phyloP scores from a whole-genome alignment of 2,329 filamentous ascomycete genomes.

The Monosporascus ibericus region DNA sequence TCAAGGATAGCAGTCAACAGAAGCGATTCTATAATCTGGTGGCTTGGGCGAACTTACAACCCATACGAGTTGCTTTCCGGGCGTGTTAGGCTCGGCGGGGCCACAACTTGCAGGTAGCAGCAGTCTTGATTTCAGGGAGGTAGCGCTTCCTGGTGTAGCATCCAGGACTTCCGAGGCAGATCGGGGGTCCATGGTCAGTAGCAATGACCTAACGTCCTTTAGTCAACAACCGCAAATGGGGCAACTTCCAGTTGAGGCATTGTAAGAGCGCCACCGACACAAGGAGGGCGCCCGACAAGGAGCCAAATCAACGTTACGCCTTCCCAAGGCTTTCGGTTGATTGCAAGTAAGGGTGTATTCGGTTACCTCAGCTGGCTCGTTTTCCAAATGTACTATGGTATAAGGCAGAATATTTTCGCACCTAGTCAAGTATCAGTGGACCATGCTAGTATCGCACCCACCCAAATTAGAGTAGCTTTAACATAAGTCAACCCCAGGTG shows the following conservation, averaged over 20 bases:
- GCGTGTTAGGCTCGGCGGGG: constrained; percentile 66
- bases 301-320: no score
- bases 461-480: no score
- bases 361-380: no score
- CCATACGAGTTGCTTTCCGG: constrained; percentile 76
- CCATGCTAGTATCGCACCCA: no score
- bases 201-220: no score
- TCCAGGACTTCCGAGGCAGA: constrained; percentile 18
- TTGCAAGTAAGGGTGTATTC: no score
- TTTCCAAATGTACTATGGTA: no score
- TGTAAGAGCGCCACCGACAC: background rate
- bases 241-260: background rate
- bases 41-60: constrained; percentile 52
- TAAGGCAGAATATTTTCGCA: no score
- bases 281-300: no score
- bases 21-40: background rate
- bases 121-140: constrained; percentile 33
- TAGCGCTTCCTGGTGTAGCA: constrained; percentile 20
- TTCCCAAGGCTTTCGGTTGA: no score
- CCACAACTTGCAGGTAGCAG: constrained; percentile 80
- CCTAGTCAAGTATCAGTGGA: no score
- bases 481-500: no score
- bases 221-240: background rate
- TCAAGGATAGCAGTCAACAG: constrained; percentile 4
- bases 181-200: constrained; percentile 20